These are phyloP conservation scores for Tolypocladium endophyticum DNA, from an alignment of 2,329 filamentous ascomycete genomes.

Conservation along the genomic window DNA sequence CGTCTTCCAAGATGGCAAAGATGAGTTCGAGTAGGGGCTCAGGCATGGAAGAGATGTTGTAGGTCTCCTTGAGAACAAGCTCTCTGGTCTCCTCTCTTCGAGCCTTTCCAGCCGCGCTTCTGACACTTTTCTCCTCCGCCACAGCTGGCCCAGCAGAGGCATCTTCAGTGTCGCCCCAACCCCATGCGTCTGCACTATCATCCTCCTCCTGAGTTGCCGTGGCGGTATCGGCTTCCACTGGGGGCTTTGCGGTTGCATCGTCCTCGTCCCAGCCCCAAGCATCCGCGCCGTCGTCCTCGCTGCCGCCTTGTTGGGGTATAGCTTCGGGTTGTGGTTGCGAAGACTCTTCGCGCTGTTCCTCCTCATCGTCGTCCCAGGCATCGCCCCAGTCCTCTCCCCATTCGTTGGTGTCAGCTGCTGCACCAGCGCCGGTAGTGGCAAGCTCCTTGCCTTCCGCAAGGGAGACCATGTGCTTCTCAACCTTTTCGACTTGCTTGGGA, in stretches of 20 bases:
- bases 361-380: slow-evolving; percentile 66
- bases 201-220: slow-evolving; percentile 27
- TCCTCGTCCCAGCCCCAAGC: slow-evolving; percentile 83
- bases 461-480: slow-evolving; percentile 74
- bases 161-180: slow-evolving; percentile 65
- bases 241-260: slow-evolving; percentile 16
- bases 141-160: slow-evolving; percentile 12
- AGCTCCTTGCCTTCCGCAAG: slow-evolving; percentile 56
- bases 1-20: slow-evolving; percentile 47
- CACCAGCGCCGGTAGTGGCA: slow-evolving; percentile 38
- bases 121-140: slow-evolving; percentile 5
- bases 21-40: slow-evolving; percentile 64
- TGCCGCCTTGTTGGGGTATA: slow-evolving; percentile 5
- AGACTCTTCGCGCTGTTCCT: slow-evolving; percentile 19
- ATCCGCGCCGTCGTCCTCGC: slow-evolving; percentile 41
- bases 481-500: slow-evolving; percentile 63
- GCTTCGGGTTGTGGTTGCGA: slow-evolving; percentile 7
- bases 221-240: slow-evolving; percentile 7
- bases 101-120: slow-evolving; percentile 5
- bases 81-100: slow-evolving; percentile 39
- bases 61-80: slow-evolving; percentile 73
- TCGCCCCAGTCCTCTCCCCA: slow-evolving; percentile 72
- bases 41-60: slow-evolving; percentile 81
- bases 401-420: slow-evolving; percentile 41
- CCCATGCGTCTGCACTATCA: slow-evolving; percentile 61